Base-by-base conservation (phyloP, 805 yeast species). In the Candida cerambycidarum region DNA sequence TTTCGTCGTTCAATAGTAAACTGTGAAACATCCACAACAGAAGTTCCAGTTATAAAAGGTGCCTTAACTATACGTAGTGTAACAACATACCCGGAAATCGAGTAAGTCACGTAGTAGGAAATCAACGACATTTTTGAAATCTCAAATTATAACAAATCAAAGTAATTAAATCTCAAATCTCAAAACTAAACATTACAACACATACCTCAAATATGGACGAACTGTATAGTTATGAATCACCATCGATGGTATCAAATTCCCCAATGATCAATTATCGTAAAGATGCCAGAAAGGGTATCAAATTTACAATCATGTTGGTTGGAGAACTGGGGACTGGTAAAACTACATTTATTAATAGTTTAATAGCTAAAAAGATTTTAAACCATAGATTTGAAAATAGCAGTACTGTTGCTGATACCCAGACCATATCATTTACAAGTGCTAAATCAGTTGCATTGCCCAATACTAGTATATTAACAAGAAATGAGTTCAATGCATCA, bases 291-390 rank as follows among this genome's bases (percentile, higher is more conserved):
- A 81, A 85, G 55, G 89, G 88, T 29, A 73, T 84, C 56, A 80
- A 83, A 49, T 85, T 85, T 67, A 80, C 89, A 30, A 68, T 85
- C 53, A 74, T 85, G 80, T 75, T 83, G 13, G 79, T 82, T 17
- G 95, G 95, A 14, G 78, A 79, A 36, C 75, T 81, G 47, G 92
- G 92, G 13, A 77, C 87, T 0, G 95, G 95, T 9, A 85, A 85
- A 57, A 79, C 90, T 15, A 80, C 92, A 0, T 85, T 85, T 56
- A 70, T 85, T 47, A 85, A 85, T 56, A 75, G 85, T 33, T 58
- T 85, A 39, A 61, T 85, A 46, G 85, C 81, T 57, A 78, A 80
- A 30, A 76, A 75, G 44, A 71, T 85, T 29, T 59, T 85, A 47
- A 75, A 81, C 13, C 87, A 83, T 52, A 73, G 79, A 44, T 84